Base-by-base conservation (phyloP, 208 protist species). In the Cochliopodium minus region DNA sequence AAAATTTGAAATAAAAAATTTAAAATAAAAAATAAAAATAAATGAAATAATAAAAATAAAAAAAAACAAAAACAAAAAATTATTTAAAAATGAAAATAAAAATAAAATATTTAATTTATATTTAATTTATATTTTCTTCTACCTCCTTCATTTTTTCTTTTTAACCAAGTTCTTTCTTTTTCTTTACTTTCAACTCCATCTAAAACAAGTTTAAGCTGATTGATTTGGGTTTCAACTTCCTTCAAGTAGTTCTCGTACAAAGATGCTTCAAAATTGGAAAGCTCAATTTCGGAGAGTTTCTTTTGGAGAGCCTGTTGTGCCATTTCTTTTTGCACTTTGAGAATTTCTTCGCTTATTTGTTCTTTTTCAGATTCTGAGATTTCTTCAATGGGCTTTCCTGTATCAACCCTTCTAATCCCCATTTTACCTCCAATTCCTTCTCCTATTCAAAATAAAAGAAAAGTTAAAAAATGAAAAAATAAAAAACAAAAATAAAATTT, bases 331-430 rank as follows among this genome's bases (percentile, higher is more conserved):
- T 30, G 60, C 2, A 61, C 60, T 38, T 71, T 58, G 2, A 56
- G 30, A 36, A 49, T 55, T 35, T 72, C 70, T 58, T 66, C 49
- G 17, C 80, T 76, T 11, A 91, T 80, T 55, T 78, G 76, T 30
- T 70, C 45, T 68, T 89, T 90, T 39, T 80, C 79, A 64, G 83
- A 78, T 0, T 84, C 78, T 0, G 72, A 77, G 22, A 90, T 72
- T 65, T 89, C 83, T 46, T 86, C 69, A 43, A 91, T 75, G 2
- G 66, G 62, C 59, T 79, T 65, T 35, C 81, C 83, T n/a, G n/a
- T n/a, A n/a, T n/a, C n/a, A n/a, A n/a, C n/a, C n/a, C n/a, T n/a
- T n/a, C n/a, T n/a, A n/a, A n/a, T n/a, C n/a, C n/a, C n/a, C n/a
- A n/a, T n/a, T n/a, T n/a, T n/a, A n/a, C n/a, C n/a, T n/a, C n/a